Evolutionary conservation across 2,329 filamentous ascomycete species (phyloP), one percentile per base, ranked within the genome.

Genomic region (Cyphellophora attinorum): DNA sequence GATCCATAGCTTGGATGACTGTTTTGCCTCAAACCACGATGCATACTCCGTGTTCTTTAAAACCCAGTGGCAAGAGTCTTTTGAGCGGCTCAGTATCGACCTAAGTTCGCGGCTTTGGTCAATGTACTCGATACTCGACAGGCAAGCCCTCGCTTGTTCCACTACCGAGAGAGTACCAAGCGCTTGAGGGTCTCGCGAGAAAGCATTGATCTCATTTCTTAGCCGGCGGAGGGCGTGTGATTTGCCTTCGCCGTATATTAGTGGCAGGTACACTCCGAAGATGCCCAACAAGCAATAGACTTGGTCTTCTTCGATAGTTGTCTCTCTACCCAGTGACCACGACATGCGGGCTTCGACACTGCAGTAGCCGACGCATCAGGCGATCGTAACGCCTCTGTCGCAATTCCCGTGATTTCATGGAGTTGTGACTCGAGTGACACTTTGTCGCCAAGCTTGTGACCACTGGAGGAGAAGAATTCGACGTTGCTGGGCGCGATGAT

Each of bases 261-360:
- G 42, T 0, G 62, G 54, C 56, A 68, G 64, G 23, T 60, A 54
- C 13, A 68, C 51, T 2, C 51, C 50, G 16, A 68, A 67, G 0
- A 68, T 52, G 0, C 64, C 65, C 3, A 68, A 34, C 0, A 68
- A 46, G 10, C 54, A 64, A 27, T 68, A 68, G 0, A 61, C 61
- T 8, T 53, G 51, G 23, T 67, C 65, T 28, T 68, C 64, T 0
- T 32, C 5, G 3, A 53, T 36, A 0, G 47, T 53, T 0, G 62
- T 65, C 3, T 48, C 35, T 11, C 48, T 25, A 5, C 25, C 19
- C 6, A 31, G 34, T 11, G 38, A 35, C 39, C 42, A 45, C 12
- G 34, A 43, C 37, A 47, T 43, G 12, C 40, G 39, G 18, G 47
- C 31, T n/a, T 19, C 27, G 27, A 12, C 10, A 37, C 4, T 29